Conservation (phyloP, 768 basidiomycete genomes). For the Antrodiella citrinella region DNA sequence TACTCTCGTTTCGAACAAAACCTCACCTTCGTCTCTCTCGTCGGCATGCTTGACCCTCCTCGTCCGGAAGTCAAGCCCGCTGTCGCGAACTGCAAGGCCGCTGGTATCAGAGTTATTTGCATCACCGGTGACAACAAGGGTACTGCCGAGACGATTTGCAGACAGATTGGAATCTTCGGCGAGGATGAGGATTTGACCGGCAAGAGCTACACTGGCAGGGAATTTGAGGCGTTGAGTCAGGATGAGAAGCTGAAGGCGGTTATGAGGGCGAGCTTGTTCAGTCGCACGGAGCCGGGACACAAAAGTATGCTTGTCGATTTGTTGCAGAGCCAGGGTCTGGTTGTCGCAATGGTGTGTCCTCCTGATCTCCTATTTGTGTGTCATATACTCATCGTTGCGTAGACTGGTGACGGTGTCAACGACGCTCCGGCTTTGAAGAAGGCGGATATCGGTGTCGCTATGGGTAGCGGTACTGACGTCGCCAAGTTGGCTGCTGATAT, state of each 20-base stretch:
- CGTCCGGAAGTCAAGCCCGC: conserved; percentile 87
- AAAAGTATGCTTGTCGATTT: conserved; percentile 94
- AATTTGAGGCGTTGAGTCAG: conserved; percentile 74
- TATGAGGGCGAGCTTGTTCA: conserved; percentile 82
- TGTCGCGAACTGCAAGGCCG: conserved; percentile 83
- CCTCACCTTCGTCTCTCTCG: conserved; percentile 89
- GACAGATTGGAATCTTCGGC: conserved; percentile 91
- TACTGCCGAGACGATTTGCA: conserved; percentile 95
- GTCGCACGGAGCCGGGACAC: conserved; percentile 89
- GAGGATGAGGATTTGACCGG: conserved; percentile 83
- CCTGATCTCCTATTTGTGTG: not conserved
- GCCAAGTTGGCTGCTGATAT: conserved; percentile 98
- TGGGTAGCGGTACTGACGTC: conserved; percentile 98
- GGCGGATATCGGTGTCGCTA: conserved; percentile 97
- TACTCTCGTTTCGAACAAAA: conserved; percentile 88
- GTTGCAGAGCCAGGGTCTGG: conserved; percentile 82
- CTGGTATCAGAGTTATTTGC: conserved; percentile 93
- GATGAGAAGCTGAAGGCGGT: conserved; percentile 84
- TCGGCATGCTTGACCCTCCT: conserved; percentile 97
- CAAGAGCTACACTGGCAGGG: conserved; percentile 92
- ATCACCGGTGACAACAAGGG: conserved; percentile 98
- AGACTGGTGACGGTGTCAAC: conserved; percentile 98
- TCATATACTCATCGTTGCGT: conserved; percentile 9
- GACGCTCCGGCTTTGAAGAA: conserved; percentile 96
- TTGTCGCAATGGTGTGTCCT: conserved; percentile 83